phyloP scores from a whole-genome alignment of 1,284 basidiomycete species.

The Taiwanofungus camphoratus region DNA sequence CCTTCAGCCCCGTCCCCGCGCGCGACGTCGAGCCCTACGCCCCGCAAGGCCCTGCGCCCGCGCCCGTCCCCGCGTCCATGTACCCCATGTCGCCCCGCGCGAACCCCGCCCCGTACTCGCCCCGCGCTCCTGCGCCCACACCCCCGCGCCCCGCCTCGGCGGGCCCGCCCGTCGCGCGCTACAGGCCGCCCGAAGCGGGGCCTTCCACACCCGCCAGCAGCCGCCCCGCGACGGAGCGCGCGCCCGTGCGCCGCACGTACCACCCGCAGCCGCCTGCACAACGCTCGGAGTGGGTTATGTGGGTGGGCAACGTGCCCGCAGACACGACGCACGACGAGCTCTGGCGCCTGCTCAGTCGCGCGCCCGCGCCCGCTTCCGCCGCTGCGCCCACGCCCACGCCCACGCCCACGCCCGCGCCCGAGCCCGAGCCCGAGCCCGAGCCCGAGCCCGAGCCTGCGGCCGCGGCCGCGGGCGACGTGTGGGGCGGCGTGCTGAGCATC shows the following conservation, averaged over 20 bases:
- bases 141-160: neutral
- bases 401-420: constrained; percentile 17
- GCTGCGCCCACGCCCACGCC: constrained; percentile 2
- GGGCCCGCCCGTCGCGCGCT: neutral
- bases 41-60: constrained; percentile 16
- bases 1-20: constrained; percentile 23
- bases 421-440: constrained; percentile 10
- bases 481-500: constrained; percentile 74
- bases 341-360: constrained; percentile 76
- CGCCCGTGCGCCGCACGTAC: constrained; percentile 29
- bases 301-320: constrained; percentile 85
- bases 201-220: constrained; percentile 11
- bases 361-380: constrained; percentile 18
- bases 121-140: neutral
- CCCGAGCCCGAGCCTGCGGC: constrained; percentile 3
- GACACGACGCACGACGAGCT: constrained; percentile 87
- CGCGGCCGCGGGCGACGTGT: constrained; percentile 14
- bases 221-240: constrained; percentile 11
- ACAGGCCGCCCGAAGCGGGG: constrained; percentile 13
- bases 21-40: constrained; percentile 18
- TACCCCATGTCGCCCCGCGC: constrained; percentile 13
- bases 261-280: constrained; percentile 66
- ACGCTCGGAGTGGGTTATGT: constrained; percentile 93
- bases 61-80: constrained; percentile 9
- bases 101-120: neutral